These are phyloP conservation scores for Fusarium redolens DNA, from an alignment of 2,329 filamentous ascomycete genomes.

Conservation along the genomic window DNA sequence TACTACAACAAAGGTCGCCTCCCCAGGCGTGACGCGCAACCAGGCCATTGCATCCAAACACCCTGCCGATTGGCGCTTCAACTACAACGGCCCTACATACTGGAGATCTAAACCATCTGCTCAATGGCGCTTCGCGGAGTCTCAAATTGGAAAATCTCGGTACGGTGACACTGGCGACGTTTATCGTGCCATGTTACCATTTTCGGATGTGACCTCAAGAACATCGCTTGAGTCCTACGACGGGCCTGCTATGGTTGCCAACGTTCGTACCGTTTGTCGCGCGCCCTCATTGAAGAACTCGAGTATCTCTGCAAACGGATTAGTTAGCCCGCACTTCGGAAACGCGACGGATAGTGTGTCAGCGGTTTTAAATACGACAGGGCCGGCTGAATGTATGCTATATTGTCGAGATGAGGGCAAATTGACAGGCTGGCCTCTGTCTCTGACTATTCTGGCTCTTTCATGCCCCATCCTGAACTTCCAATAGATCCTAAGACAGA, in stretches of 20 bases:
- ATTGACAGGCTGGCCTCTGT: no score
- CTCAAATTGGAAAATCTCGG: not conserved
- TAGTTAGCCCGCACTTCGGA: not conserved
- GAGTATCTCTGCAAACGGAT: not conserved
- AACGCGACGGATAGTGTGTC: not conserved
- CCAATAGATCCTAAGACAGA: no score
- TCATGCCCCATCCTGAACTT: no score
- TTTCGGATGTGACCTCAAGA: not conserved
- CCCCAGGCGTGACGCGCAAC: not conserved
- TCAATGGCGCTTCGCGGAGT: conserved; percentile 16
- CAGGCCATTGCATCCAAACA: not conserved
- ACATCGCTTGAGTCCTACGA: not conserved
- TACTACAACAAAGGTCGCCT: not conserved
- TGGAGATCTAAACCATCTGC: not conserved
- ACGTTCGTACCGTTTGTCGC: not conserved
- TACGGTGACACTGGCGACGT: not conserved
- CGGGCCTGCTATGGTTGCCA: not conserved
- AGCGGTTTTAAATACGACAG: not conserved
- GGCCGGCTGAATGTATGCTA: not conserved
- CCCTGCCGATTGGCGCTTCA: not conserved
- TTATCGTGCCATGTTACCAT: conserved; percentile 12
- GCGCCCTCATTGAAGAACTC: not conserved
- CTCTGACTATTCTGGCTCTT: no score
- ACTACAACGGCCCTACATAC: not conserved
- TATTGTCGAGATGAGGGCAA: no score